Evolutionary conservation across 306 rosid genomes (phyloP).

Genomic region (Cucumis cinereus): DNA sequence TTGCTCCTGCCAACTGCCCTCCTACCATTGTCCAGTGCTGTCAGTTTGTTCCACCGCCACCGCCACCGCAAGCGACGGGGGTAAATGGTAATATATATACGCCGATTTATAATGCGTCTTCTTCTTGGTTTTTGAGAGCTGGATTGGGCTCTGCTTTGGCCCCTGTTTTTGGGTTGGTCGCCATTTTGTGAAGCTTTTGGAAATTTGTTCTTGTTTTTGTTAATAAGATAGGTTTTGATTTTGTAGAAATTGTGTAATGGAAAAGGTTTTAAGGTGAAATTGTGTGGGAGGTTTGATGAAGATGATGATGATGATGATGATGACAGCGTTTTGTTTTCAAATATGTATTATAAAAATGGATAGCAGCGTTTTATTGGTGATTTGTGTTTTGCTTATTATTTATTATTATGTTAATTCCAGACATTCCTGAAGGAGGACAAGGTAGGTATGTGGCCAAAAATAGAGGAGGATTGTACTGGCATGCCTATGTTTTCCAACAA

Average conservation of each 20-base stretch:
- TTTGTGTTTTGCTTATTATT: not conserved
- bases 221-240: not conserved
- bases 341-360: not conserved
- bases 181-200: not conserved
- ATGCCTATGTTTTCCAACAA: too few species aligned
- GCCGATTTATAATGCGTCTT: not conserved
- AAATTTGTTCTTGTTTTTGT: not conserved
- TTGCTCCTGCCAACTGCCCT: not conserved
- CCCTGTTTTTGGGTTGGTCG: not conserved
- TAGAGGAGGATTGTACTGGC: too few species aligned
- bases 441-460: too few species aligned
- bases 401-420: too few species aligned
- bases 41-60: not conserved
- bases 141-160: slow-evolving; percentile 1
- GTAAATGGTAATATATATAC: not conserved
- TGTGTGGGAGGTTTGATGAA: not conserved
- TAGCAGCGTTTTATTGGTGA: not conserved
- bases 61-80: not conserved
- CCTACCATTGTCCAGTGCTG: slow-evolving; percentile 2
- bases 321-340: not conserved
- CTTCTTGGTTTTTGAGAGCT: not conserved
- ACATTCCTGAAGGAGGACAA: too few species aligned
- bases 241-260: not conserved
- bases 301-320: not conserved
- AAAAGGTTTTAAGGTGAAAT: not conserved